Evolutionary conservation across 2,329 filamentous ascomycete genomes (phyloP).

Genomic region (Pleurostoma richardsiae): DNA sequence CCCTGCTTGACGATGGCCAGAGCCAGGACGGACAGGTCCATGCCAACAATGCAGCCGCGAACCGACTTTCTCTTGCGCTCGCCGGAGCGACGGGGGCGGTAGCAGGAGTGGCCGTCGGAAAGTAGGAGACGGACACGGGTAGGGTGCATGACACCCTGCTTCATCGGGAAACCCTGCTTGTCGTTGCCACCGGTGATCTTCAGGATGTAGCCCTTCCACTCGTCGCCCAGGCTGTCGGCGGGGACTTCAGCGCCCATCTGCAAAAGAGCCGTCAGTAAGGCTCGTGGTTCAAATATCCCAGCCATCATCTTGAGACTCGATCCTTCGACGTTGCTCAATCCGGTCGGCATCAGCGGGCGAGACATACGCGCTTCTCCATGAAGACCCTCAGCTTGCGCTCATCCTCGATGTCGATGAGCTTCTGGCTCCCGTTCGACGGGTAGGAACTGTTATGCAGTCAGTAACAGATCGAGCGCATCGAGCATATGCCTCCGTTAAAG

Average conservation of each 20-base stretch:
- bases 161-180: constrained; percentile 99
- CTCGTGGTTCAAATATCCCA: no score
- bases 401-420: constrained; percentile 98
- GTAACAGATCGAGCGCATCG: no score
- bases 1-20: constrained; percentile 98
- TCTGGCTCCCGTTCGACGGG: constrained; percentile 99
- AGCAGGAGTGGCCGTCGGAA: constrained; percentile 96
- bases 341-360: constrained; percentile 1
- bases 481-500: no score
- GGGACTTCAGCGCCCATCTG: constrained; percentile 88
- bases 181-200: constrained; percentile 99
- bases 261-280: constrained; percentile 12
- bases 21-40: constrained; percentile 91
- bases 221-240: constrained; percentile 92
- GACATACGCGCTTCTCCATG: constrained; percentile 91
- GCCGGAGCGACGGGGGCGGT: constrained; percentile 93
- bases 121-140: constrained; percentile 98
- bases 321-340: no score
- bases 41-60: constrained; percentile 96
- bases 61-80: constrained; percentile 99
- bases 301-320: no score
- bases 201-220: constrained; percentile 99
- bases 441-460: constrained; percentile 53
- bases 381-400: constrained; percentile 98
- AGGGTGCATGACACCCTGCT: constrained; percentile 99